phyloP scores from a whole-genome alignment of 352 stramenopile genomes.

The Pythium plurisporium region DNA sequence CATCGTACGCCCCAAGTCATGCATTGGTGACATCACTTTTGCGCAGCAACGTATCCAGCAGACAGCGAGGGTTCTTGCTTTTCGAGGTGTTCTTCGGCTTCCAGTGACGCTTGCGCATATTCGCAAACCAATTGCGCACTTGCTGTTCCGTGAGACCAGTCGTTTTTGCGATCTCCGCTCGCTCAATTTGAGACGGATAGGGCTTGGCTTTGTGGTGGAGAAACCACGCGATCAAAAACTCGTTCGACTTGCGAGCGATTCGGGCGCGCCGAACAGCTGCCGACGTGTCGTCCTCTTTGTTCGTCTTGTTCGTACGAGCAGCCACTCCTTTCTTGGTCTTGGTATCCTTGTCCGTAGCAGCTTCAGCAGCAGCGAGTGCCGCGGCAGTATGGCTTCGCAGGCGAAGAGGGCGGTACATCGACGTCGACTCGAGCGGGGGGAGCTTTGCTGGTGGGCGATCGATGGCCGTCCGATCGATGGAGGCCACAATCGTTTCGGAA shows the following conservation, averaged over 20 bases:
- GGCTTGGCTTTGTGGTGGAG: conserved; percentile 81
- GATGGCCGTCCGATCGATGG: too few relatives aligned
- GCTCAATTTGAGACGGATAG: conserved; percentile 68
- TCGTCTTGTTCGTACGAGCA: background rate
- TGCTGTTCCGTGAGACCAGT: conserved; percentile 76
- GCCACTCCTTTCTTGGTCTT: background rate
- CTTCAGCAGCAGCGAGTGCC: background rate
- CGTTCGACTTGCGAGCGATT: conserved; percentile 69
- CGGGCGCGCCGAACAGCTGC: conserved; percentile 37
- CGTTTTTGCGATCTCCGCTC: conserved; percentile 55
- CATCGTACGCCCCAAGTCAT: background rate
- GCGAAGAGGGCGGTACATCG: conserved; percentile 16
- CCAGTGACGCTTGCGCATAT: conserved; percentile 88
- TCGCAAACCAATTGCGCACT: conserved; percentile 87
- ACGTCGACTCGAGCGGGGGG: background rate
- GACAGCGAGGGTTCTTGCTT: conserved; percentile 70
- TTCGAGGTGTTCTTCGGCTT: conserved; percentile 58
- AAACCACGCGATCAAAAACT: conserved; percentile 86
- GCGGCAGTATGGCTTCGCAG: conserved; percentile 15
- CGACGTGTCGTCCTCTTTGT: background rate
- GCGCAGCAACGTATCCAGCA: conserved; percentile 76
- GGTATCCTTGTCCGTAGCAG: background rate
- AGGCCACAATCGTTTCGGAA: background rate
- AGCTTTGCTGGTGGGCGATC: background rate
- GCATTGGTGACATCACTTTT: conserved; percentile 36